Conservation (phyloP, 2,329 filamentous ascomycete genomes). For the Paraphaeosphaeria sporulosa region DNA sequence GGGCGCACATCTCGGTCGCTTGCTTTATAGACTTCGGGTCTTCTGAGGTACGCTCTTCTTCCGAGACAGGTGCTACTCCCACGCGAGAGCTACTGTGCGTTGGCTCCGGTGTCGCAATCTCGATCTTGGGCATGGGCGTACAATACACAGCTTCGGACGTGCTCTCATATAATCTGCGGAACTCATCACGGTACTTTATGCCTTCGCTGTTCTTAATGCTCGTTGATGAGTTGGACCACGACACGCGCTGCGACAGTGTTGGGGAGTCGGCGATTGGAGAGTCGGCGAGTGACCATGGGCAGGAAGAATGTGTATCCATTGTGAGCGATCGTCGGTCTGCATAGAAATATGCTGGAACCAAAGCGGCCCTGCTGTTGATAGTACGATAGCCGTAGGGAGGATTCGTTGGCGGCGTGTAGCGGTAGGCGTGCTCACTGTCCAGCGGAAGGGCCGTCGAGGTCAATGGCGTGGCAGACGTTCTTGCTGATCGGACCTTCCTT, state of each 20-base stretch:
- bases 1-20: neutral
- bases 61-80: too few relatives aligned
- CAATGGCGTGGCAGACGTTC: neutral
- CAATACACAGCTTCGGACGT: neutral
- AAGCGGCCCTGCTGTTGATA: neutral
- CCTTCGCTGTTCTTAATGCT: slow-evolving; percentile 47
- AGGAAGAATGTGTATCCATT: neutral
- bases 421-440: neutral
- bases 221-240: neutral
- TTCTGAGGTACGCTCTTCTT: too few relatives aligned
- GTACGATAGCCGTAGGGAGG: neutral
- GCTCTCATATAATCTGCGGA: neutral
- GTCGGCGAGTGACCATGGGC: neutral
- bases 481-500: neutral
- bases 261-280: neutral
- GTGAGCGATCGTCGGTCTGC: neutral
- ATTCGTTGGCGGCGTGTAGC: neutral
- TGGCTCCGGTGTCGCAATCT: neutral
- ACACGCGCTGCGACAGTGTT: neutral
- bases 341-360: neutral
- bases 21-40: too few relatives aligned
- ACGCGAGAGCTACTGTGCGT: neutral
- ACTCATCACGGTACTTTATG: slow-evolving; percentile 17
- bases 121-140: neutral
- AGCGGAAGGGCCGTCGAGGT: neutral